A percentile compares a stretch with the other conserved stretches of the same genome.
Conservation (phyloP, 2,329 filamentous ascomycete species). For the Pestalotiopsis sp. region DNA sequence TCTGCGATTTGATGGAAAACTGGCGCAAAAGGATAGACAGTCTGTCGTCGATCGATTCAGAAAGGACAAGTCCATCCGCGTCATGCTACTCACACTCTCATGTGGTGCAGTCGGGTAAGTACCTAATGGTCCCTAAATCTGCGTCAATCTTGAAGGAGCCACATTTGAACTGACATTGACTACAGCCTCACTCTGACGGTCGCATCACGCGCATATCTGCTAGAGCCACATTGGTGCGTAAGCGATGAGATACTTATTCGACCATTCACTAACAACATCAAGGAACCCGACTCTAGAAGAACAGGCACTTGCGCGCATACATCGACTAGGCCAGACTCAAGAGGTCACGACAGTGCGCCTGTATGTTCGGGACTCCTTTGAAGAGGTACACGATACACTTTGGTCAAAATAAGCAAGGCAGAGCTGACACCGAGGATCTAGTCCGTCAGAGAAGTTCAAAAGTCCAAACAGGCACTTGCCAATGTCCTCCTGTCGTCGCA, state of each 20-base stretch:
- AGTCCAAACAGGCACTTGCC: not conserved
- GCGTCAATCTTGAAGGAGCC: too few relatives aligned
- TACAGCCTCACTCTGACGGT: constrained; percentile 47
- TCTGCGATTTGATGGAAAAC: constrained; percentile 50
- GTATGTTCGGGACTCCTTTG: constrained; percentile 40
- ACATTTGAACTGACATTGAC: not conserved
- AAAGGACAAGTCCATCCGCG: constrained; percentile 35
- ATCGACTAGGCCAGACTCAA: constrained; percentile 36
- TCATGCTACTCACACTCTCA: constrained; percentile 51
- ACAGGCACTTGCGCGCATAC: constrained; percentile 42
- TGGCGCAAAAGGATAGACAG: constrained; percentile 43
- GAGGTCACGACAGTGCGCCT: constrained; percentile 40
- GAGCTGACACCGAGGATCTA: not conserved
- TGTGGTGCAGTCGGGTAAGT: constrained; percentile 54
- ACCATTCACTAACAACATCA: not conserved
- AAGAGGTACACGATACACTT: constrained; percentile 29
- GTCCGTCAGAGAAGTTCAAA: not conserved
- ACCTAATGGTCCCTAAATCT: too few relatives aligned
- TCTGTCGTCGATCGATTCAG: constrained; percentile 42
- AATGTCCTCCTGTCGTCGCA: not conserved
- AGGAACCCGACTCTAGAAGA: constrained; percentile 48
- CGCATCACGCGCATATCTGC: constrained; percentile 48
- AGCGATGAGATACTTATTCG: too few relatives aligned
- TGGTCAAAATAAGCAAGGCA: not conserved
- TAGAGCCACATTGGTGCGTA: constrained; percentile 57